A percentile compares a stretch with the other conserved stretches of the same genome.
These are phyloP conservation scores for Macrophomina phaseolina DNA, from an alignment of 2,329 filamentous ascomycete genomes.

Conservation along the genomic window DNA sequence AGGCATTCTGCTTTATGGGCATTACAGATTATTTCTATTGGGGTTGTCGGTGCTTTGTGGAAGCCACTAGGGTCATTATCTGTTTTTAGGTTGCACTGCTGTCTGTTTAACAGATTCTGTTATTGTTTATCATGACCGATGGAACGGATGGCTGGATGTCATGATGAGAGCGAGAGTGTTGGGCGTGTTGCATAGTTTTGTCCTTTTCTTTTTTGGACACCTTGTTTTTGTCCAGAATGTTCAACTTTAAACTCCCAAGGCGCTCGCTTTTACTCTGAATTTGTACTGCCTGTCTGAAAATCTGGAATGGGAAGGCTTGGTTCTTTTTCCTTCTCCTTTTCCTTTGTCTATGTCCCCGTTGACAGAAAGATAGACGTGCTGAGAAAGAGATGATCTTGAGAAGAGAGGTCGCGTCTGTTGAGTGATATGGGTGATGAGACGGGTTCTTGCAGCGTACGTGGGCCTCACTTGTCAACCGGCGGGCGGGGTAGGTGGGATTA, in stretches of 20 bases:
- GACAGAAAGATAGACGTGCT: slow-evolving; percentile 2
- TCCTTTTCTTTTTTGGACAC: not conserved
- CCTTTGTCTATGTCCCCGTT: not conserved
- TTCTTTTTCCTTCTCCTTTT: not conserved
- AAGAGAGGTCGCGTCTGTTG: not conserved
- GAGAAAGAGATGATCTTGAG: slow-evolving; percentile 8
- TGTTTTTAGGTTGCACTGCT: not conserved
- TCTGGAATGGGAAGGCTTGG: not conserved
- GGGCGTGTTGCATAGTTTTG: not conserved
- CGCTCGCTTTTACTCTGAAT: not conserved
- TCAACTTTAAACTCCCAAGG: not conserved
- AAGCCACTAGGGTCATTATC: not conserved
- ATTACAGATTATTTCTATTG: not conserved
- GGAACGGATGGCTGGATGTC: not conserved
- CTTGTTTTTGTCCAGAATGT: not conserved
- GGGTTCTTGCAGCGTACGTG: too few relatives aligned
- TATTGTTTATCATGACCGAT: not conserved
- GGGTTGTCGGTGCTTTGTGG: not conserved
- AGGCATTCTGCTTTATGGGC: not conserved
- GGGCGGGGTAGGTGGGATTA: too few relatives aligned
- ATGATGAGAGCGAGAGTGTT: not conserved
- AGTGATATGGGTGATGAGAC: too few relatives aligned
- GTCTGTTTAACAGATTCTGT: not conserved
- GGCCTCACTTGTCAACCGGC: too few relatives aligned
- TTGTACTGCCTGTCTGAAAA: not conserved